Evolutionary conservation across 108 stramenopile species (phyloP).

Genomic region (Nitzschia sp.): DNA sequence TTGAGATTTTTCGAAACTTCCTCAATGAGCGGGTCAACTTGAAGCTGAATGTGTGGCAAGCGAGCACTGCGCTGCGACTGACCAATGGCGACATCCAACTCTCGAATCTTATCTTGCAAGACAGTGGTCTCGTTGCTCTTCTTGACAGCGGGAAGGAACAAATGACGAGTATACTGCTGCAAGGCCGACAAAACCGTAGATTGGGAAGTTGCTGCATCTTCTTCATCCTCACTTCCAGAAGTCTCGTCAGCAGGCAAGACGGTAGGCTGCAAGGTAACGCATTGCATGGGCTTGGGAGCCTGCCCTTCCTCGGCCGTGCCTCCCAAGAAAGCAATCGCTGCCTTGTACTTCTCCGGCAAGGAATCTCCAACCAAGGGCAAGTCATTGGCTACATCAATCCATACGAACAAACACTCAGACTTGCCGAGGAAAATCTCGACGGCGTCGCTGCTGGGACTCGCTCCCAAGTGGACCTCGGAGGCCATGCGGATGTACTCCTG

Average conservation of each 20-base stretch:
- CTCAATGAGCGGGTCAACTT: constrained; percentile 41
- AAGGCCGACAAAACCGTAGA: constrained; percentile 44
- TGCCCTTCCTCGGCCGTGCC: constrained; percentile 20
- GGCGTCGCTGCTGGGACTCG: constrained; percentile 32
- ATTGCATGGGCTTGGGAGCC: constrained; percentile 28
- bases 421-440: constrained; percentile 40
- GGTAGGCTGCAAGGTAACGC: constrained; percentile 38
- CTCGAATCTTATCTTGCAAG: constrained; percentile 71
- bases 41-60: constrained; percentile 61
- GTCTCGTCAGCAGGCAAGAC: constrained; percentile 8
- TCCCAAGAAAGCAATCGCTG: constrained; percentile 38
- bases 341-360: constrained; percentile 32
- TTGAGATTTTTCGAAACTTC: constrained; percentile 21
- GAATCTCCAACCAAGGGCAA: constrained; percentile 28
- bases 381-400: constrained; percentile 17
- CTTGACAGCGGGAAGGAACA: constrained; percentile 72
- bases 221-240: constrained; percentile 22
- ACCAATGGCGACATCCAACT: constrained; percentile 74
- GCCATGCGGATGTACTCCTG: constrained; percentile 45
- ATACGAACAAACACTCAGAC: constrained; percentile 35
- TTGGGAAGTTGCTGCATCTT: constrained; percentile 26
- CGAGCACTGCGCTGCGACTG: constrained; percentile 61
- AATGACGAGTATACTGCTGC: constrained; percentile 74
- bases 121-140: constrained; percentile 31
- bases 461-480: constrained; percentile 39